Evolutionary conservation across 1,139 yeast genomes (phyloP), one percentile per base, ranked within the genome.

Genomic region (Taphrina sp.): DNA sequence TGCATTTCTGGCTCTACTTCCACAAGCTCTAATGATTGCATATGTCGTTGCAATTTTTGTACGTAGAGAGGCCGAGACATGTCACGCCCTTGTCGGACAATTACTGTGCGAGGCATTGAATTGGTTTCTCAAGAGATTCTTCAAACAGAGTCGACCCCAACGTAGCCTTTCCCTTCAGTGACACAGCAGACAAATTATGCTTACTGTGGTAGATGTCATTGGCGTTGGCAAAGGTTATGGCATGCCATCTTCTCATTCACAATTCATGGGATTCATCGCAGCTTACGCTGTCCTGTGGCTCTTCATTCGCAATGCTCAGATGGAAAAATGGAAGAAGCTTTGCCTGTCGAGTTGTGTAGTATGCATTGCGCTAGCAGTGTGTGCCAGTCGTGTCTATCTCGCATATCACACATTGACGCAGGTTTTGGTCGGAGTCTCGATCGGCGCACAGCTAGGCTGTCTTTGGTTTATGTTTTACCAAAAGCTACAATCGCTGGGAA

Each of bases 201-300:
- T 43, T 23, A 44, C 34, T 3, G 19, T 3, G 14, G 19, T 24
- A 51, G 43, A 31, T 42, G 36, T 23, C 35, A 23, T 28, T 29
- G 43, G 45, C 36, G 38, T 37, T 46, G 71, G 73, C 2, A 62
- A 82, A 54, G 85, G 87, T 1, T 88, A 84, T 68, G 98, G 98
- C 0, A 90, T 92, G 97, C 98, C 98, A 0, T 82, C 92, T 57
- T 96, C 97, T 1, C 98, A 92, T 69, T 82, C 96, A 0, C 98
- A 92, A 70, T 92, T 90, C 70, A 85, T 89, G 89, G 94, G 95
- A 1, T 92, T 82, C 69, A 82, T 85, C 64, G 79, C 83, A 14
- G 76, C 82, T 2, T 89, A 87, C 68, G 74, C 81, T 57, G 67
- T 76, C 5, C 74, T 87, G 61, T 74, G 78, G 66, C 63, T 78